Base-by-base conservation (phyloP, 208 protist species). In the Acanthamoeba triangularis region DNA sequence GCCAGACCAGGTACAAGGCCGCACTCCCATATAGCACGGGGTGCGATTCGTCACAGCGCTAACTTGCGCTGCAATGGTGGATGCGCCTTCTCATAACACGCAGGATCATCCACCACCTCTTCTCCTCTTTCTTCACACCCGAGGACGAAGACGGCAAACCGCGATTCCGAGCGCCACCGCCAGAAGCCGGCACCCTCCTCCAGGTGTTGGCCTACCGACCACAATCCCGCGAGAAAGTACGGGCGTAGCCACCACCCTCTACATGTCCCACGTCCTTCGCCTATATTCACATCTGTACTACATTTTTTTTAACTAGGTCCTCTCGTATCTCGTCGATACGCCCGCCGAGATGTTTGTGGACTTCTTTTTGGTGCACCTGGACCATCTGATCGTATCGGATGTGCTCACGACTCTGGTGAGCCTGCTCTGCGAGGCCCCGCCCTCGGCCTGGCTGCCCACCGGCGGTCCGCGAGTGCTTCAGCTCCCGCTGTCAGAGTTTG, bases 391-490 rank as follows among this genome's bases (percentile, higher is more conserved):
- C 80, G 80, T 88, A 8, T 88, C 80, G 7, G 80, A 88, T 49
- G 49, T 88, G 80, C 80, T 88, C 49, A 88, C 80, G 0, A 88
- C 80, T 13, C 80, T 88, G 25, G 49, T 88, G 8, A 88, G 80
- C 35, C 23, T 88, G 8, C 44, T 88, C 49, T 65, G 80, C 49
- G 49, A 88, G 80, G 80, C 80, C 16, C 41, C 80, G 80, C 80
- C 80, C n/a, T 88, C 80, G 28, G 80, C 80, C 49, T 88, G 80
- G 80, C 80, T 88, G 25, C 80, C 80, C 44, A 88, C 80, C n/a
- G 80, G 80, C 80, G 80, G 80, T 5, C 80, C 80, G 80, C 80
- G 80, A 23, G 80, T 88, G 30, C 80, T 88, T 33, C 80, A 88
- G 52, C 30, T 88, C 47, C 28, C 41, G n/a, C 80, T 88, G 25